Conservation (phyloP, 192 early-diverging fungal genomes). For the Glomus cerebriforme region DNA sequence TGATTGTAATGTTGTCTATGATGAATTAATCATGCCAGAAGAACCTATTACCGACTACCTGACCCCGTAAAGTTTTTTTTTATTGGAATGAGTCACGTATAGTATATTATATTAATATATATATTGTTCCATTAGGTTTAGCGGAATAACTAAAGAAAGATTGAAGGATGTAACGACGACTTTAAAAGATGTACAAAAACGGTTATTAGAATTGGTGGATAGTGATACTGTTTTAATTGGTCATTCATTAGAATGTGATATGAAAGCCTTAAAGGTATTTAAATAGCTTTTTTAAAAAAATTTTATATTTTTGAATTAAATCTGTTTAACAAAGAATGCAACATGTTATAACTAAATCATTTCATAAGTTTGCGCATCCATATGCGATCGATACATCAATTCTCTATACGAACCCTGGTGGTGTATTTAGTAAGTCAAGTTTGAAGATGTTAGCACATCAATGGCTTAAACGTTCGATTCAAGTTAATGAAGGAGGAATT, state of each 20-base stretch:
- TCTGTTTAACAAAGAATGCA: neutral
- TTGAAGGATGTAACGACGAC: slow-evolving; percentile 44
- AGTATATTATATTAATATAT: neutral
- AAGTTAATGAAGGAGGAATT: slow-evolving; percentile 35
- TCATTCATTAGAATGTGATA: slow-evolving; percentile 68
- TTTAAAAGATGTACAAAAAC: slow-evolving; percentile 50
- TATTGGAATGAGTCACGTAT: neutral
- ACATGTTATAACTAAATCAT: neutral
- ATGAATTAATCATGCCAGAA: slow-evolving; percentile 56
- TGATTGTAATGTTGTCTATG: slow-evolving; percentile 43
- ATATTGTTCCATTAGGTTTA: neutral
- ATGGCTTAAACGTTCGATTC: slow-evolving; percentile 59
- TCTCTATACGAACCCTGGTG: slow-evolving; percentile 56
- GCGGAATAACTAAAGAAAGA: slow-evolving; percentile 55
- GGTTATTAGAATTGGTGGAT: slow-evolving; percentile 44
- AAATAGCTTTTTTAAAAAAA: too few relatives aligned
- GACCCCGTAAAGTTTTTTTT: slow-evolving; percentile 45
- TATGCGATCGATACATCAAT: slow-evolving; percentile 67
- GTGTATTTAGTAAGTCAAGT: slow-evolving; percentile 52
- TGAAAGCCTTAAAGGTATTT: slow-evolving; percentile 58
- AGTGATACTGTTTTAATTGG: slow-evolving; percentile 53
- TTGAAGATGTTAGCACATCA: slow-evolving; percentile 55
- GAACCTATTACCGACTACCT: slow-evolving; percentile 56
- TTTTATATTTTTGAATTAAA: neutral
- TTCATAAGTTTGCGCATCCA: slow-evolving; percentile 48